Conservation (phyloP, 371 early-diverging fungal genomes). For the Mortierella sp. region DNA sequence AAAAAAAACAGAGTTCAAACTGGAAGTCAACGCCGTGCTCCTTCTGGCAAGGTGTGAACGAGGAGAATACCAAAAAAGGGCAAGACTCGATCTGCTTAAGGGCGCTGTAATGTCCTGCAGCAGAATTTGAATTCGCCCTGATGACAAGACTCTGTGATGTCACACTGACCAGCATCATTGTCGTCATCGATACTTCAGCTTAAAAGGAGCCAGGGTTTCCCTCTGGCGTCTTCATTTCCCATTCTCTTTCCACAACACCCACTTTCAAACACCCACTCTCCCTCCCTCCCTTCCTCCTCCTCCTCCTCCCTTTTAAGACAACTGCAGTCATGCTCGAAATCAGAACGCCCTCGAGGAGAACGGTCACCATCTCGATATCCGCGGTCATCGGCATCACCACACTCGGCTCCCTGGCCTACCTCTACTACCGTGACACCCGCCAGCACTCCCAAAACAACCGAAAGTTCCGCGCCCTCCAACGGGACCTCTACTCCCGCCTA, state of each 20-base stretch:
- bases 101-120: background rate
- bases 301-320: background rate
- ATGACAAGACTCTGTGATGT: background rate
- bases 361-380: slow-evolving; percentile 30
- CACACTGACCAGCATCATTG: background rate
- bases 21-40: too few species aligned
- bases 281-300: background rate
- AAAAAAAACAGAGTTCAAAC: background rate
- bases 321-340: slow-evolving; percentile 13
- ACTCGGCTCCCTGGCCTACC: slow-evolving; percentile 25
- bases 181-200: background rate
- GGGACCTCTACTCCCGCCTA: slow-evolving; percentile 28
- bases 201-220: background rate
- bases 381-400: slow-evolving; percentile 39
- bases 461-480: slow-evolving; percentile 25
- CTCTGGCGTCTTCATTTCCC: background rate
- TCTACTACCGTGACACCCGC: slow-evolving; percentile 20
- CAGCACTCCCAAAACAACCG: background rate
- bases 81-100: background rate
- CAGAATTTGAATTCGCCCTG: background rate
- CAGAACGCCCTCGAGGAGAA: slow-evolving; percentile 23
- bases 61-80: background rate
- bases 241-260: background rate
- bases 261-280: background rate
- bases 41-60: too few species aligned